Percentiles rank a stretch among this genome's conserved stretches.
Evolutionary conservation across 345 rosid genomes (phyloP).

Genomic region (Salix purpurea): DNA sequence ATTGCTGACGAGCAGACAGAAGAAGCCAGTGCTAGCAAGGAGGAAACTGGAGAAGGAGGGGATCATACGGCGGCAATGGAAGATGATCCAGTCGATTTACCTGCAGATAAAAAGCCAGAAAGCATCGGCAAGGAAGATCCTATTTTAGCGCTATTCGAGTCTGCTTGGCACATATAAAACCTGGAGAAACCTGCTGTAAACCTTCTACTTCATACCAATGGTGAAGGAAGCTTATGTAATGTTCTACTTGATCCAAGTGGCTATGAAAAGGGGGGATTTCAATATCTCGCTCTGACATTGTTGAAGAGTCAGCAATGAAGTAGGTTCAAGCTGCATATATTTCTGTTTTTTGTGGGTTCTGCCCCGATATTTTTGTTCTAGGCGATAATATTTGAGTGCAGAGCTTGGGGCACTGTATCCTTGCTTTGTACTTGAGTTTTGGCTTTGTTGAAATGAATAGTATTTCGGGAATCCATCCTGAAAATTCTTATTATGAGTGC

Average conservation of each 20-base stretch:
- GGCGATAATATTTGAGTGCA: not conserved
- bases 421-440: not conserved
- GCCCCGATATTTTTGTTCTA: not conserved
- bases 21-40: not conserved
- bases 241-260: not conserved
- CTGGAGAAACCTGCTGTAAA: slow-evolving; percentile 20
- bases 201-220: slow-evolving; percentile 16
- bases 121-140: slow-evolving; percentile 27
- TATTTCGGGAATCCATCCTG: not conserved
- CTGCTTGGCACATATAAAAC: slow-evolving; percentile 44
- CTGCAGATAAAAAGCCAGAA: slow-evolving; percentile 7
- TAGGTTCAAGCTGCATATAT: not conserved
- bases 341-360: not conserved
- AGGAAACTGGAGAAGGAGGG: slow-evolving; percentile 1
- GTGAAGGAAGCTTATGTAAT: not conserved
- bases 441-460: not conserved
- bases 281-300: not conserved
- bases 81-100: not conserved
- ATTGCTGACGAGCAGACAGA: not conserved
- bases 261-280: not conserved
- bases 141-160: slow-evolving; percentile 49
- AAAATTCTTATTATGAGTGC: too few relatives aligned
- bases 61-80: not conserved
- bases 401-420: not conserved
- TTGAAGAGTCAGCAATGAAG: not conserved